Percentiles rank a stretch among this genome's conserved stretches.
phyloP scores from a whole-genome alignment of 2,329 filamentous ascomycete genomes.

The Pezicula carpinea region DNA sequence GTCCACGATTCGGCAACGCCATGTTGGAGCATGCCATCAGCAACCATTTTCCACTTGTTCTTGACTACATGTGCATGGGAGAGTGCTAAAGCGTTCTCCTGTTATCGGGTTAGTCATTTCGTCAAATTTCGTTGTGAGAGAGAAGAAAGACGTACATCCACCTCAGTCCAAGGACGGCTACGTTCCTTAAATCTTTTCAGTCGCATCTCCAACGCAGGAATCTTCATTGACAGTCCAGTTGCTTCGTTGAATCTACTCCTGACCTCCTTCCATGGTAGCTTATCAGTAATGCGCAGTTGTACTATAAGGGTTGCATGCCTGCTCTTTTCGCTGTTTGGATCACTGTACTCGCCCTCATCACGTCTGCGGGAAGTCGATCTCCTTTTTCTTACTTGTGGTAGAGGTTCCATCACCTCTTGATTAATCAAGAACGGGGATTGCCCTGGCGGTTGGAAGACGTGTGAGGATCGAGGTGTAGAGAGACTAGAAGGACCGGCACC shows the following conservation, averaged over 20 bases:
- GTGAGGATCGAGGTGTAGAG: constrained; percentile 17
- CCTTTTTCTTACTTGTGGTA: constrained; percentile 20
- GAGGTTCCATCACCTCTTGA: constrained; percentile 8
- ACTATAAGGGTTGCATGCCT: constrained; percentile 20
- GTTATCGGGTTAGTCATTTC: too few relatives aligned
- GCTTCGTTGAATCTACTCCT: constrained; percentile 25
- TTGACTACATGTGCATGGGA: too few relatives aligned
- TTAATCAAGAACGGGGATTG: too few relatives aligned
- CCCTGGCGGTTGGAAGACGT: too few relatives aligned
- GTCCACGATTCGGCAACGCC: too few relatives aligned
- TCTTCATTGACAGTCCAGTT: constrained; percentile 25
- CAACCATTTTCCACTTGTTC: too few relatives aligned
- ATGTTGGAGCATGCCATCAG: too few relatives aligned
- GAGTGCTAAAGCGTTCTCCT: too few relatives aligned
- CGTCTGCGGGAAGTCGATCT: constrained; percentile 8
- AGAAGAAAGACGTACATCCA: too few relatives aligned
- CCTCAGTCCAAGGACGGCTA: too few relatives aligned
- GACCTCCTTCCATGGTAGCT: constrained; percentile 31
- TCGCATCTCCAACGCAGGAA: constrained; percentile 33
- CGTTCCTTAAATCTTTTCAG: constrained; percentile 31
- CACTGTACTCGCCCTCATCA: constrained; percentile 5
- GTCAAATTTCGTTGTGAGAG: too few relatives aligned
- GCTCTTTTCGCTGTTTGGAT: constrained; percentile 26
- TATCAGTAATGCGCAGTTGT: constrained; percentile 27
- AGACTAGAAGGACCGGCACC: constrained; percentile 15